A percentile compares a stretch with the other conserved stretches of the same genome.
phyloP scores from a whole-genome alignment of 306 rosid genomes.

The Oemleria cerasiformis region DNA sequence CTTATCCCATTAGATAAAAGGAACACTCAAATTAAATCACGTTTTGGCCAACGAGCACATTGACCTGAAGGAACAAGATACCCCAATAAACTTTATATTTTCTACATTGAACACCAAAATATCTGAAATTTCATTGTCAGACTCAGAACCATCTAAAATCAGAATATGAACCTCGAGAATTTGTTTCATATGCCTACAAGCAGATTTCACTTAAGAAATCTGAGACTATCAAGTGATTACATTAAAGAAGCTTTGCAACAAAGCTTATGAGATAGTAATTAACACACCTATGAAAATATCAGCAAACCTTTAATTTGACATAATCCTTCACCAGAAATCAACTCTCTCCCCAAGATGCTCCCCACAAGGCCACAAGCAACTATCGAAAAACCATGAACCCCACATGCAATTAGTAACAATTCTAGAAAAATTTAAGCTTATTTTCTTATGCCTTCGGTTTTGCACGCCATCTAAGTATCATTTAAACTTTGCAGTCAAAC shows the following conservation, averaged over 20 bases:
- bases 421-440: neutral
- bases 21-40: neutral
- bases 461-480: neutral
- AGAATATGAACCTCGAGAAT: neutral
- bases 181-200: neutral
- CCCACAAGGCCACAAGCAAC: neutral
- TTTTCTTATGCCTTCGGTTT: neutral
- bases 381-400: neutral
- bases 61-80: neutral
- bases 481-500: neutral
- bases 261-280: neutral
- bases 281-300: neutral
- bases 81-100: neutral
- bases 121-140: neutral
- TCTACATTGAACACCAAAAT: slow-evolving; percentile 7
- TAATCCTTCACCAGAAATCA: neutral
- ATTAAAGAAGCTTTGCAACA: neutral
- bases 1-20: neutral
- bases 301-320: neutral
- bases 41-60: neutral
- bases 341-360: neutral
- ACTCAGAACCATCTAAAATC: neutral
- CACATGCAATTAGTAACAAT: neutral
- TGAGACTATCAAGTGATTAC: neutral
- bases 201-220: neutral